Evolutionary conservation across 768 basidiomycete genomes (phyloP), one percentile per base, ranked within the genome.

Genomic region (Termitomyces heimii): DNA sequence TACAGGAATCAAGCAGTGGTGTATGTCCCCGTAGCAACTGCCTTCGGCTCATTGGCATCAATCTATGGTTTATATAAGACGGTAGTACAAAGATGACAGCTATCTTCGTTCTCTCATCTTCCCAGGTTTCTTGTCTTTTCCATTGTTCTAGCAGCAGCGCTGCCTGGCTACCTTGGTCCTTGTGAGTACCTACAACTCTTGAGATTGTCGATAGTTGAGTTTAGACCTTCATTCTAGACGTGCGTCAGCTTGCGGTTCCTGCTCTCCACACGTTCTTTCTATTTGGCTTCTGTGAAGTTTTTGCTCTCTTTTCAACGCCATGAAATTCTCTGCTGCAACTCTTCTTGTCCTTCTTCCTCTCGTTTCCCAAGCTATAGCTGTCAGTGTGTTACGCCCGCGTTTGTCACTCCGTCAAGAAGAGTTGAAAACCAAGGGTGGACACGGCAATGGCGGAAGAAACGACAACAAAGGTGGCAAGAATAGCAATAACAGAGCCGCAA

Each of bases 131-230:
- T 67, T 65, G 31, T 22, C 47, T 60, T 64, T 61, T 59, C 65
- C 61, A 57, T 58, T 60, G 65, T 61, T 66, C 67, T 65, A 61
- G 81, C 83, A 83, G 82, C 83, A 68, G 82, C 59, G 83, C 82
- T 84, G 83, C 51, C 66, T 67, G 66, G 63, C 63, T 67, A 62
- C 69, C 65, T 63, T 62, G 57, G 10, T 47, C 54, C 64, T 62
- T 65, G 68, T 63, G 65, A 60, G 69, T 65, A 31, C 26, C 26
- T 18, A 29, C 9, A 14, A 18, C 18, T 52, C 35, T 10, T 20
- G 26, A 10, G 8, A 6, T 28, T 24, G 16, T 22, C 10, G n/a
- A 9, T 50, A 1, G 24, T 22, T 29, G 37, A 51, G 5, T 10
- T n/a, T 6, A 10, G n/a, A 37, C 20, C 13, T 43, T 5, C 28